Evolutionary conservation across 2,329 filamentous ascomycete genomes (phyloP).

Genomic region (Penicillium sp.): DNA sequence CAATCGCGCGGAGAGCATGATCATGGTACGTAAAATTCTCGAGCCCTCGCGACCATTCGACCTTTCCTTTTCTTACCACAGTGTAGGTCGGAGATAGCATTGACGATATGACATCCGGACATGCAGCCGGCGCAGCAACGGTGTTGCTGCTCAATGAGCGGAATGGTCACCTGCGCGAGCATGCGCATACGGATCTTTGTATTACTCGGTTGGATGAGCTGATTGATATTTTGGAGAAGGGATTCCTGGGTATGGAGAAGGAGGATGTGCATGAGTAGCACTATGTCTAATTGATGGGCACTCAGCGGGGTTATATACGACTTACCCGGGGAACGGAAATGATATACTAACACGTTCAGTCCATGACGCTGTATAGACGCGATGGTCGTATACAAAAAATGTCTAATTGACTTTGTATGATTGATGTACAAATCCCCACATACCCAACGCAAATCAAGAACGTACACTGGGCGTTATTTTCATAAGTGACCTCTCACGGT

Average conservation of each 20-base stretch:
- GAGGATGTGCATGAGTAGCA: slow-evolving; percentile 21
- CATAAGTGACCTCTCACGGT: slow-evolving; percentile 4
- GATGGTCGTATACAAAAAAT: neutral
- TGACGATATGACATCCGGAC: slow-evolving; percentile 90
- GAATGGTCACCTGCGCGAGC: slow-evolving; percentile 70
- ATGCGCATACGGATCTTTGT: slow-evolving; percentile 76
- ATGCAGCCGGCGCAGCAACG: slow-evolving; percentile 81
- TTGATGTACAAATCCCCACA: neutral
- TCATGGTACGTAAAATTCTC: slow-evolving; percentile 37
- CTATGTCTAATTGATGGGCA: neutral
- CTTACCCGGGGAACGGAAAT: neutral
- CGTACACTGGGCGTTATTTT: slow-evolving; percentile 3
- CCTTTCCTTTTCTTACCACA: neutral
- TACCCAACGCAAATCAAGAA: neutral
- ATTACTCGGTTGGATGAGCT: slow-evolving; percentile 75
- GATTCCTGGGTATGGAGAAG: slow-evolving; percentile 62
- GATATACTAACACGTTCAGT: neutral
- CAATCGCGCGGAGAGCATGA: slow-evolving; percentile 48
- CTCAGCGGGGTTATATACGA: neutral
- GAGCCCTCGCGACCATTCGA: neutral
- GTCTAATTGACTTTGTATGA: neutral
- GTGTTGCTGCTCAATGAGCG: slow-evolving; percentile 84
- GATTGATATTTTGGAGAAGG: slow-evolving; percentile 72
- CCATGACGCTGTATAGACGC: neutral
- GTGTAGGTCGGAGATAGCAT: slow-evolving; percentile 70